Base-by-base conservation (phyloP, 2,329 filamentous ascomycete genomes). In the Acrocalymma vagum region DNA sequence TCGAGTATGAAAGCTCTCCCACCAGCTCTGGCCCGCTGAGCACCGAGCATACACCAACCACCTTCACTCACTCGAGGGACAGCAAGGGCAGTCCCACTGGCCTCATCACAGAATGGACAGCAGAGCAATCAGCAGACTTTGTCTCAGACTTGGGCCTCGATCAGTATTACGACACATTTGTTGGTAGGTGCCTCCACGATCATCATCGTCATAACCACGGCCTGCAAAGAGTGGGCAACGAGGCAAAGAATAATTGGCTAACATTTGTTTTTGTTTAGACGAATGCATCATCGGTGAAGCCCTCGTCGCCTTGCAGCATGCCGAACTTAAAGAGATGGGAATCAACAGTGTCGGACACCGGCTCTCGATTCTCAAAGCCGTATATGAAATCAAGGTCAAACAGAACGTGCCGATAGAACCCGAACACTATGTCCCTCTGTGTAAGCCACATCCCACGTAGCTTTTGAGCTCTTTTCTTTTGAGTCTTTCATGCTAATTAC, bases 251-350 rank as follows among this genome's bases (percentile, higher is more conserved):
- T n/a, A 28, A 15, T 11, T n/a, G 24, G 25, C 34, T 37, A 29
- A 37, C 34, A n/a, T 22, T 9, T 13, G 35, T 4, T 23, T 51
- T 9, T 58, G 26, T 47, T 50, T 68, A 94, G 94, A 96, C 63
- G 95, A 99, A 65, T 91, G 90, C 51, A 95, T 99, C 58, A 87
- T 92, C 24, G 94, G 94, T 53, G 91, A 97, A 68, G 93, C 90
- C 36, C 77, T 99, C 49, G 84, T 96, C 42, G 90, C 90, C 26
- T 76, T 99, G 51, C 87, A 88, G 51, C 94, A 97, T 67, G 89
- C 95, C 42, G 93, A 97, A 67, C 77, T 99, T 59, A 96, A 95
- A 72, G 90, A 95, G 65, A 93, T 97, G 85, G 92, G 92, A 31
- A 88, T 99, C 52, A 78, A 79, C 50, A 97, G 93, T 72, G 90